Conservation (phyloP, 1,284 basidiomycete genomes). For the Leucoagaricus sp. region DNA sequence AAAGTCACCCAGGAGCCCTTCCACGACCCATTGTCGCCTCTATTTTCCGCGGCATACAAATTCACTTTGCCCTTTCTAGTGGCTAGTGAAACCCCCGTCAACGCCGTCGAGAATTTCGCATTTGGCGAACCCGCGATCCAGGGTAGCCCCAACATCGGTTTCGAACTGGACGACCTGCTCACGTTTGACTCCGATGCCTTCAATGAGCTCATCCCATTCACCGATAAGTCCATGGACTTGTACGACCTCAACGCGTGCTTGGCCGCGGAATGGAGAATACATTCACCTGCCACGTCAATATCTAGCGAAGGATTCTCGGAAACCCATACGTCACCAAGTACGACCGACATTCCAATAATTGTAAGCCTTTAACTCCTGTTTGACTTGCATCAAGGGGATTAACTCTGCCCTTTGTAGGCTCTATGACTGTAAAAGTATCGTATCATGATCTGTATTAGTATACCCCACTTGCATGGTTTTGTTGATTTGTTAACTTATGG, state of each 20-base stretch:
- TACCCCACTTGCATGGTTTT: background rate
- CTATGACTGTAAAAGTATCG: constrained; percentile 11
- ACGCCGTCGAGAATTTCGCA: background rate
- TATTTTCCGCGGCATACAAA: constrained; percentile 56
- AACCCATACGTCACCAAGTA: background rate
- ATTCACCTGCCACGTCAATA: constrained; percentile 19
- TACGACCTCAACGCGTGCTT: constrained; percentile 28
- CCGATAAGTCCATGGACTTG: constrained; percentile 26
- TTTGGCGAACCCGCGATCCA: constrained; percentile 16
- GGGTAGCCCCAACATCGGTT: constrained; percentile 18
- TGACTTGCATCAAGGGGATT: background rate
- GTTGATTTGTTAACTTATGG: constrained; percentile 10
- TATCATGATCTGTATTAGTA: constrained; percentile 4
- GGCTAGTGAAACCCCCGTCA: background rate
- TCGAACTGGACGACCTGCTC: constrained; percentile 31
- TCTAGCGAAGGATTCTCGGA: constrained; percentile 12
- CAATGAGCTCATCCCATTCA: constrained; percentile 24
- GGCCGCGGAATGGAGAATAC: constrained; percentile 25
- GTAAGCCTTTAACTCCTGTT: background rate
- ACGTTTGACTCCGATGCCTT: constrained; percentile 30
- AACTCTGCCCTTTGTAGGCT: background rate
- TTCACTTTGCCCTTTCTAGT: constrained; percentile 41
- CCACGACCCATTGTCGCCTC: constrained; percentile 26
- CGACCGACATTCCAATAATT: constrained; percentile 4
- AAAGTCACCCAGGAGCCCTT: constrained; percentile 46